Base-by-base conservation (phyloP, 192 early-diverging fungal species). In the Geranomyces michiganensis region DNA sequence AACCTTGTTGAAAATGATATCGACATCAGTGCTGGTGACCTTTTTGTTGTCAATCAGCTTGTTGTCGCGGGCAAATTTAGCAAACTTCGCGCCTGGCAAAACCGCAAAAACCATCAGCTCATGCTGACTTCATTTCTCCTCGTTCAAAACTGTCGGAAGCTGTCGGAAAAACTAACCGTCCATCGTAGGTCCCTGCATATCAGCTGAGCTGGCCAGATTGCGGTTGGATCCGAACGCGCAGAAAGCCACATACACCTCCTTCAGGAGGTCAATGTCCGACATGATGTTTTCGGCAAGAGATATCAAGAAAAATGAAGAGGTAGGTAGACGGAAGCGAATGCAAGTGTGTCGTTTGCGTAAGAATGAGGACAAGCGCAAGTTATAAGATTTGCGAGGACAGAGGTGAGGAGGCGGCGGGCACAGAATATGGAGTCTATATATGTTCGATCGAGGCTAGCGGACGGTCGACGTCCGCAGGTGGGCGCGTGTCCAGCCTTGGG, bases 1-100 rank as follows among this genome's bases (percentile, higher is more conserved):
- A 9, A 53, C 70, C 63, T 86, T 83, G 71, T 79, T 78, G 74
- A 86, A 86, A 66, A 80, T 69, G 67, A 86, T 86, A 62, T 86
- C 84, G 67, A 79, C 73, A 60, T 86, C 84, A 17, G 80, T 86
- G 43, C 75, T 60, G 53, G 82, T 78, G 33, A 86, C 65, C 21
- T 47, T 51, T 46, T 73, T 73, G 74, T 70, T 62, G 58, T 81
- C 83, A 29, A 86, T 71, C 24, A 86, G 59, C 30, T 77, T 77
- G 44, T 67, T 72, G 67, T 86, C 84, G 15, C 82, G 67, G 43
- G 65, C 65, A 46, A 86, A 79, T 67, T 86, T 86, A 6, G 81
- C 82, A 72, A 79, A 86, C 49, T 78, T 75, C 26, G 79, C 67
- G 19, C 68, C 75, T 78, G 90, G 90, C 78, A n/a, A 45, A 33